Conservation (phyloP, 352 stramenopile genomes). For the Pythium rhizo-oryzae region DNA sequence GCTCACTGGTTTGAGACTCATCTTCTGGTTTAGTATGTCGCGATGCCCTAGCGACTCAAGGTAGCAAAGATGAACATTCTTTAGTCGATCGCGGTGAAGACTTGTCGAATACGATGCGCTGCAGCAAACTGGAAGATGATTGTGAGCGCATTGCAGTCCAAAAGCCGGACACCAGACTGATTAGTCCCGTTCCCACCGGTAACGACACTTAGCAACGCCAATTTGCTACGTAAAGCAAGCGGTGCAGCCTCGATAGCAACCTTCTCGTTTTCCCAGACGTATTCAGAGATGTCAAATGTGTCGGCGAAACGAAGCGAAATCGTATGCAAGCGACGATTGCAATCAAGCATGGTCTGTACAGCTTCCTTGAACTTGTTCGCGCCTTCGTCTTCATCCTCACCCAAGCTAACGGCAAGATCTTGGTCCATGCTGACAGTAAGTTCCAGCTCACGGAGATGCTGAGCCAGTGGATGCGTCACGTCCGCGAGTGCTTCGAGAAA, state of each 20-base stretch:
- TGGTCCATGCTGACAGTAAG: neutral
- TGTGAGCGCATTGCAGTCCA: conserved; percentile 1
- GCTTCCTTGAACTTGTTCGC: neutral
- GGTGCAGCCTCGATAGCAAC: neutral
- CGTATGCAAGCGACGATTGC: neutral
- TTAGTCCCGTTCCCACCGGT: neutral
- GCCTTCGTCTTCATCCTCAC: neutral
- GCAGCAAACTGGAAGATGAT: conserved; percentile 12
- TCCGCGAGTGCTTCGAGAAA: neutral
- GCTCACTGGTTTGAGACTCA: too few relatives aligned
- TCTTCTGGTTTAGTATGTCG: too few relatives aligned
- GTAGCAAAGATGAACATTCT: too few relatives aligned
- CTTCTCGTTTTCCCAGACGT: neutral
- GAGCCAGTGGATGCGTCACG: neutral
- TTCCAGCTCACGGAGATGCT: neutral
- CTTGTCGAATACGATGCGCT: neutral
- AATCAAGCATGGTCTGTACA: neutral
- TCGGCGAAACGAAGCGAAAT: neutral
- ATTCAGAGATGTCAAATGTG: neutral
- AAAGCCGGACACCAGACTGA: neutral
- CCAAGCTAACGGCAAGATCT: neutral
- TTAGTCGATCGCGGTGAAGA: neutral
- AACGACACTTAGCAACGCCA: neutral
- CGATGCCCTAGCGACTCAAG: too few relatives aligned
- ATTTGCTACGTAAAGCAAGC: neutral